Evolutionary conservation across 2,329 filamentous ascomycete species (phyloP).

Genomic region (Huntiella savannae): DNA sequence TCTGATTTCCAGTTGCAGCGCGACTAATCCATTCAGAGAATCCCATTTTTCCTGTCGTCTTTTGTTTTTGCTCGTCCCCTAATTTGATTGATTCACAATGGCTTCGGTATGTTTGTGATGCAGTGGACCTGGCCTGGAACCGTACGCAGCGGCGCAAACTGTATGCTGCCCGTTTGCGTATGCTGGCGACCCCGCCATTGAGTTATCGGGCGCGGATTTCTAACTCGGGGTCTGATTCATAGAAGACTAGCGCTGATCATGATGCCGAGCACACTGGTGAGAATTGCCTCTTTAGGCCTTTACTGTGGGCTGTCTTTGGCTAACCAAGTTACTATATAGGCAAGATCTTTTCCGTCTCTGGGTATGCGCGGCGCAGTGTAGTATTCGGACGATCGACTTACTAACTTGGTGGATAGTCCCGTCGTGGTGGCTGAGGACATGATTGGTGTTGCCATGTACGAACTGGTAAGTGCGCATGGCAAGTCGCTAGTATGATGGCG

Average conservation of each 20-base stretch:
- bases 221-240: background rate
- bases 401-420: slow-evolving; percentile 36
- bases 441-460: slow-evolving; percentile 99
- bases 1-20: slow-evolving; percentile 17
- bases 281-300: background rate
- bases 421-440: slow-evolving; percentile 96
- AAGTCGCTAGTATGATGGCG: background rate
- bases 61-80: background rate
- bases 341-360: slow-evolving; percentile 44
- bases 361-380: slow-evolving; percentile 23
- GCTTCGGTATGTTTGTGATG: slow-evolving; percentile 8
- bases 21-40: background rate
- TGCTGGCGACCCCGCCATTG: background rate
- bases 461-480: slow-evolving; percentile 47
- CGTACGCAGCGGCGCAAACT: background rate
- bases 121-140: background rate
- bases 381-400: background rate
- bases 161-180: background rate
- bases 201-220: background rate
- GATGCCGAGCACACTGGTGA: slow-evolving; percentile 10
- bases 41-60: background rate
- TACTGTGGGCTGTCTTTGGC: background rate
- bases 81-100: slow-evolving; percentile 6
- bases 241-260: slow-evolving; percentile 9
- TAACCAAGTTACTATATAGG: slow-evolving; percentile 19